Evolutionary conservation across 306 rosid genomes (phyloP), one percentile per base, ranked within the genome.

Genomic region (Myrica gale): DNA sequence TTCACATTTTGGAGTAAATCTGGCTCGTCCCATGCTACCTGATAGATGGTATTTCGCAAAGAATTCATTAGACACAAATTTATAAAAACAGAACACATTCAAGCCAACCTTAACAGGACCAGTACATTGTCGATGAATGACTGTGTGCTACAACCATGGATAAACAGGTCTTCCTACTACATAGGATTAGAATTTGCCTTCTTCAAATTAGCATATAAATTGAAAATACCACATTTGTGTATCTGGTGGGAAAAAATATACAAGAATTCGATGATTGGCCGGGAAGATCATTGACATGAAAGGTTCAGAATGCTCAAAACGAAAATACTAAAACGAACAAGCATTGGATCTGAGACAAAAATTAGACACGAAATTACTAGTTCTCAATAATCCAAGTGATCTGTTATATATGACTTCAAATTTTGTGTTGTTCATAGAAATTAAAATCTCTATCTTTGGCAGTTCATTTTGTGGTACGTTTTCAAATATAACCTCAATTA

Each of bases 1-100:
- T 86, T 90, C 13, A 96, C 99, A 80, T 92, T 96, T 77, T 90
- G 99, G 67, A 96, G 98, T 32, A 96, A 81, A 78, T 96, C 99
- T 20, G 98, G 99, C 73, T 96, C 99, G 75, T 96, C 99, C 99
- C 99, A 96, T 48, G 84, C 81, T 12, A 92, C 98, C 98, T 95
- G 84, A 50, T 82, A 72, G 45, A 71, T 56, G 23, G 73, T 63
- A 78, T 76, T 76, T 74, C 43, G 37, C 50, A 8, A 21, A 74
- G 65, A 81, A 57, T 11, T 48, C 5, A 42, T 78, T 79, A 74
- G 75, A 68, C 41, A 60, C 72, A 75, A 51, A 62, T 47, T 9
- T 46, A 13, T 62, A 68, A 13, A 55, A 68, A 72, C 48, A 39
- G 65, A 63, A 46, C 75, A 26, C 37, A n/a, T 62, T 55, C 43